Percentiles rank a stretch among this genome's conserved stretches.
These are phyloP conservation scores for Helotiales sp. DNA, from an alignment of 2,329 filamentous ascomycete genomes.

Conservation along the genomic window DNA sequence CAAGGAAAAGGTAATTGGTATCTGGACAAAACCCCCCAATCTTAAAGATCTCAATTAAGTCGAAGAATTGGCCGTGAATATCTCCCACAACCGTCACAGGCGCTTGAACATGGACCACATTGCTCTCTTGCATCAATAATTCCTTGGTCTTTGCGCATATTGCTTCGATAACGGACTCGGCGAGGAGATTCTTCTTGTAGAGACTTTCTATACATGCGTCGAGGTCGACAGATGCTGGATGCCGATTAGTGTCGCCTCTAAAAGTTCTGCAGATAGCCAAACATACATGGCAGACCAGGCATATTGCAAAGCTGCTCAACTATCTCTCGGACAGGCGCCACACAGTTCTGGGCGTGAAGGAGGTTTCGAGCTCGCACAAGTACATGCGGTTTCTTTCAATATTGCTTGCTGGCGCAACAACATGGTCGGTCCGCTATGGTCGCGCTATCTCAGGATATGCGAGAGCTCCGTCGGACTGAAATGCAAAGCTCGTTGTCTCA, in stretches of 20 bases:
- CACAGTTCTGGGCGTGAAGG: slow-evolving; percentile 26
- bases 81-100: slow-evolving; percentile 97
- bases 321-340: slow-evolving; percentile 23
- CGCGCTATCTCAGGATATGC: slow-evolving; percentile 4
- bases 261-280: not conserved
- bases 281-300: slow-evolving; percentile 58
- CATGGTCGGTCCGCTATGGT: slow-evolving; percentile 33
- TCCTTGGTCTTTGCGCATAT: slow-evolving; percentile 99
- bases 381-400: slow-evolving; percentile 28
- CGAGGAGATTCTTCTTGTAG: slow-evolving; percentile 94
- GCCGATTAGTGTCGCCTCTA: slow-evolving; percentile 8
- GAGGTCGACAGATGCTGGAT: slow-evolving; percentile 86
- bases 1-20: slow-evolving; percentile 97
- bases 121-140: slow-evolving; percentile 98
- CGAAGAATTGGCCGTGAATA: slow-evolving; percentile 98
- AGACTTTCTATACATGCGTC: slow-evolving; percentile 97
- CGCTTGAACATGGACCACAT: slow-evolving; percentile 94
- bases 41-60: slow-evolving; percentile 98
- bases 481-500: not conserved
- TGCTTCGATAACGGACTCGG: slow-evolving; percentile 97
- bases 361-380: slow-evolving; percentile 25
- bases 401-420: slow-evolving; percentile 32
- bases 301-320: slow-evolving; percentile 40
- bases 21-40: slow-evolving; percentile 97
- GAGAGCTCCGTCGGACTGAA: not conserved